These are phyloP conservation scores for Aspergillus taichungensis DNA, from an alignment of 495 filamentous ascomycete species.

Conservation along the genomic window DNA sequence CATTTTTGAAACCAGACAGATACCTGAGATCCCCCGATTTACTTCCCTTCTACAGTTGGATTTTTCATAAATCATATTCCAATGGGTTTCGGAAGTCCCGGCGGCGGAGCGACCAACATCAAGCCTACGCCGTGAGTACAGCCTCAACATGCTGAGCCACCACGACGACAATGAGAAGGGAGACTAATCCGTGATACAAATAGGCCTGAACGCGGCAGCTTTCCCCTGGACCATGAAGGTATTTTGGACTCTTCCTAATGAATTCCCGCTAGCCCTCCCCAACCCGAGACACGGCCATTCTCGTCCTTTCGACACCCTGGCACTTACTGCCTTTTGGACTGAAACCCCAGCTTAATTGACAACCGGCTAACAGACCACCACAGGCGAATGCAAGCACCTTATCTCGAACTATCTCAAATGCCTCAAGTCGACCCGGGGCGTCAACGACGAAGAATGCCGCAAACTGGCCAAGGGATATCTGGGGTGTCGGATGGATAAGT, in stretches of 20 bases:
- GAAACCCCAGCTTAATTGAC: conserved; percentile 32
- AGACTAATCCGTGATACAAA: neutral
- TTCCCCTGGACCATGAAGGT: conserved; percentile 95
- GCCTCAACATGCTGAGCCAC: neutral
- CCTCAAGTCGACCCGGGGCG: conserved; percentile 68
- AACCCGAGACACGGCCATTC: neutral
- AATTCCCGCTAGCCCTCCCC: neutral
- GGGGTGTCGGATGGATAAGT: conserved; percentile 91
- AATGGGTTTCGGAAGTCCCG: conserved; percentile 70
- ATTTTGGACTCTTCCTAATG: conserved; percentile 6
- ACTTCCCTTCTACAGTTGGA: neutral
- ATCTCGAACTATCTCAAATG: conserved; percentile 79
- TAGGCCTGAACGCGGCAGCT: conserved; percentile 90
- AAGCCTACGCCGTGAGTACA: conserved; percentile 76
- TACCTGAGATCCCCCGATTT: neutral
- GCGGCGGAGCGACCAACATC: conserved; percentile 53
- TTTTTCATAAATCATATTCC: neutral
- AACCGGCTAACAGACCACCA: conserved; percentile 72
- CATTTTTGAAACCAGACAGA: too few species aligned
- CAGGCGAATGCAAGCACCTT: conserved; percentile 87
- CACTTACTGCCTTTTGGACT: neutral
- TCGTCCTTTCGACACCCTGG: neutral
- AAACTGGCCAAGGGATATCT: conserved; percentile 80
- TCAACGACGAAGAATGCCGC: conserved; percentile 80
- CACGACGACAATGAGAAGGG: neutral